phyloP scores from a whole-genome alignment of 768 basidiomycete species.

The Suillus sp. region DNA sequence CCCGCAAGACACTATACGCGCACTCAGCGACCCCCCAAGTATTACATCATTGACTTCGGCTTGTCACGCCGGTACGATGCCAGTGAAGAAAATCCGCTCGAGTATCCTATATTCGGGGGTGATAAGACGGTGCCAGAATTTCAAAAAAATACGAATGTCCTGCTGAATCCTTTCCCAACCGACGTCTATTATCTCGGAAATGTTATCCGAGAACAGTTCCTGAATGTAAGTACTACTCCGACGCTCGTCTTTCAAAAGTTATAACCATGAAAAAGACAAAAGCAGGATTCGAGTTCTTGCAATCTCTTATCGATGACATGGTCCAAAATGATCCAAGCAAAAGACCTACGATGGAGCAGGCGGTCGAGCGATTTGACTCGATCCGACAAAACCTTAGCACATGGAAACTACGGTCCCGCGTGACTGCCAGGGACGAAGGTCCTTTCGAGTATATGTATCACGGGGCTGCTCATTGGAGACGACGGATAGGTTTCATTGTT shows the following conservation, averaged over 20 bases:
- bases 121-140: conserved; percentile 47
- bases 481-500: conserved; percentile 20
- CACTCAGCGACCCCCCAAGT: conserved; percentile 32
- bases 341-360: conserved; percentile 28
- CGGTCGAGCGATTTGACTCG: conserved; percentile 20
- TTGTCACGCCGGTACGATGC: conserved; percentile 35
- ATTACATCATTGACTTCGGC: conserved; percentile 41
- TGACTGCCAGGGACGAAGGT: conserved; percentile 21
- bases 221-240: conserved; percentile 24
- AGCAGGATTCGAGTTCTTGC: conserved; percentile 26
- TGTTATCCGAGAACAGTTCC: conserved; percentile 35
- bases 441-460: conserved; percentile 17
- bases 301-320: conserved; percentile 24
- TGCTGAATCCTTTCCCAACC: conserved; percentile 42
- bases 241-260: background rate
- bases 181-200: conserved; percentile 50
- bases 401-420: conserved; percentile 32
- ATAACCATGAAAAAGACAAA: conserved; percentile 1
- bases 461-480: conserved; percentile 27
- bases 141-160: conserved; percentile 20
- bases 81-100: conserved; percentile 25
- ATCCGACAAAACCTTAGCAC: conserved; percentile 16
- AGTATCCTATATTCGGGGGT: conserved; percentile 38
- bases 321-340: conserved; percentile 23
- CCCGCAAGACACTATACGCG: conserved; percentile 30